Evolutionary conservation across 2,329 filamentous ascomycete species (phyloP).

Genomic region (Fusarium paranaense): DNA sequence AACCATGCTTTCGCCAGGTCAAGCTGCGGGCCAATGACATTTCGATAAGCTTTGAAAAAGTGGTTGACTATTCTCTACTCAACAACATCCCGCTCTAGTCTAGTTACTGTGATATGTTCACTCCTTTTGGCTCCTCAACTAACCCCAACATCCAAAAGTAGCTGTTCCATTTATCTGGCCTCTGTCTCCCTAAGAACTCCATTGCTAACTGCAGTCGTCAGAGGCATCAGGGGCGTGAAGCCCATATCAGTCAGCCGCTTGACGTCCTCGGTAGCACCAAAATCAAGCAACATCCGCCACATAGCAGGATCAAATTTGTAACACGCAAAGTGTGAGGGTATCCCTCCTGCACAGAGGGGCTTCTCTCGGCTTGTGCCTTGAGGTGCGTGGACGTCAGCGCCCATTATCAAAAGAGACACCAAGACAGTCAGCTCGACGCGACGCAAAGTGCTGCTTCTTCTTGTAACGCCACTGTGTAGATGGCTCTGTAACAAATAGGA

Average conservation of each 20-base stretch:
- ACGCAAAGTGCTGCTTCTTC: neutral
- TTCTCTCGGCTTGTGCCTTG: neutral
- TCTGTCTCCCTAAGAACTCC: neutral
- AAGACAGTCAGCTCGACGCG: neutral
- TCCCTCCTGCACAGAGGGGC: neutral
- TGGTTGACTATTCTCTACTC: too few species aligned
- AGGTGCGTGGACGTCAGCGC: neutral
- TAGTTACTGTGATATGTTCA: neutral
- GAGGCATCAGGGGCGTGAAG: slow-evolving; percentile 5
- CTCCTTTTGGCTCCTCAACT: neutral
- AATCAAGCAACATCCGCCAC: neutral
- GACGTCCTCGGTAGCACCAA: neutral
- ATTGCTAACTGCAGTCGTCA: neutral
- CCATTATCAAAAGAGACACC: neutral
- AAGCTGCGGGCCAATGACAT: too few species aligned
- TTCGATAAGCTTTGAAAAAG: too few species aligned
- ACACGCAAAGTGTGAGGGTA: slow-evolving; percentile 6
- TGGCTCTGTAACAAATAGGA: neutral
- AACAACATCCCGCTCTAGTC: too few species aligned
- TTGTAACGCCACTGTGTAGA: neutral
- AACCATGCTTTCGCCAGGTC: too few species aligned
- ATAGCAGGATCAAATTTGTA: neutral
- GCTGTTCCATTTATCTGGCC: neutral
- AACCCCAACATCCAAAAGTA: neutral
- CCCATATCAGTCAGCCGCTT: neutral